Percentiles rank a stretch among this genome's conserved stretches.
These are phyloP conservation scores for Neurospora africana DNA, from an alignment of 495 filamentous ascomycete genomes.

Conservation along the genomic window DNA sequence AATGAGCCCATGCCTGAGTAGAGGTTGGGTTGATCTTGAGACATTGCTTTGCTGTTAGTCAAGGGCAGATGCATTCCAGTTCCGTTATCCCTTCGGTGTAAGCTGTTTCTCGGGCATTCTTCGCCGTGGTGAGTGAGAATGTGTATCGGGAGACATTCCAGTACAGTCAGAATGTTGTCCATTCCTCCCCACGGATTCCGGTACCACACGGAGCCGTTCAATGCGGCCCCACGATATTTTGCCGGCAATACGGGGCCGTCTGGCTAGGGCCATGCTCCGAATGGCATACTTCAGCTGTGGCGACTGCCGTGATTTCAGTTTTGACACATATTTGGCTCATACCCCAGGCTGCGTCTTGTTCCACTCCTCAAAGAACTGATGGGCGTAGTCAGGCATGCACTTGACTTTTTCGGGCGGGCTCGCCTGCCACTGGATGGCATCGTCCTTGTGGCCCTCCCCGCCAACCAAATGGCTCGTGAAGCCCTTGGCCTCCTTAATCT, in stretches of 20 bases:
- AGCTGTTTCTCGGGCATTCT: background rate
- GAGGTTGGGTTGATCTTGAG: background rate
- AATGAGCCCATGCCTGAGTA: background rate
- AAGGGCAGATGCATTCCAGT: background rate
- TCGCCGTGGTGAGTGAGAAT: background rate
- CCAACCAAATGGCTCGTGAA: constrained; percentile 24
- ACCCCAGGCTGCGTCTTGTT: constrained; percentile 12
- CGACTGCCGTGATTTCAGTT: background rate
- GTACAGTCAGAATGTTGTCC: background rate
- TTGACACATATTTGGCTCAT: background rate
- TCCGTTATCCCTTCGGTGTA: background rate
- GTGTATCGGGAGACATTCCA: background rate
- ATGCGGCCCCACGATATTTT: background rate
- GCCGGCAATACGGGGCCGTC: too few species aligned
- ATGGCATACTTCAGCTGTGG: background rate
- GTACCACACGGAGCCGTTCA: background rate
- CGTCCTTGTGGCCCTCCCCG: background rate
- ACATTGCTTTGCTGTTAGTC: background rate
- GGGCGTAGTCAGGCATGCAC: constrained; percentile 12
- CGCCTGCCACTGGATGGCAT: constrained; percentile 8
- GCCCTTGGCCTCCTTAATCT: constrained; percentile 33
- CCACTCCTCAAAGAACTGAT: constrained; percentile 18
- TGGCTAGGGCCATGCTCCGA: too few species aligned
- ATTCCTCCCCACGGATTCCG: background rate
- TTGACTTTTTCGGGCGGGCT: constrained; percentile 17